Evolutionary conservation across 345 rosid genomes (phyloP), one percentile per base, ranked within the genome.

Genomic region (Acer saccharum): DNA sequence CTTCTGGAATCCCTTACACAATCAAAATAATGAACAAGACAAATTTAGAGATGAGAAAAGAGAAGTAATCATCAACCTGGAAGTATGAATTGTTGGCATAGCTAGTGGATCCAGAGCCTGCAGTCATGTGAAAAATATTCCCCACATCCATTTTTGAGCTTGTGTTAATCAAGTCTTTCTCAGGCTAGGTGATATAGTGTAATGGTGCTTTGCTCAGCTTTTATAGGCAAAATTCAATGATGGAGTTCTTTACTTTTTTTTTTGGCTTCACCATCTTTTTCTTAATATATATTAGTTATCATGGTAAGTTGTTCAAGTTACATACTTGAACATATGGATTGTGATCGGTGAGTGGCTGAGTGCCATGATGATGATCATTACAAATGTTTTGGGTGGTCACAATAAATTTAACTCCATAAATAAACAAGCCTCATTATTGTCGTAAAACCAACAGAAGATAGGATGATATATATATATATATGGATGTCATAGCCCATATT

Each of bases 21-120:
- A 14, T 14, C 55, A 50, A 50, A 50, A 14, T 50, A 1, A 46
- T 25, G 17, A 35, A 54, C 17, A 13, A 6, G 20, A 21, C 16
- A 21, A 9, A 54, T 7, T 18, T 54, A 54, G 14, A 20, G 63
- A n/a, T 10, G 46, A 43, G 11, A 43, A 43, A 43, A 43, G 10
- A 43, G 3, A 10, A 46, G 52, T 20, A 23, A 16, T 35, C 39
- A 35, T 35, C 39, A 35, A 10, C 89, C 89, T 88, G 91, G n/a
- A 85, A 75, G 0, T 76, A 77, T 62, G 88, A 88, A 75, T 86
- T 88, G 13, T 71, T 80, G 63, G 91, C 84, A 68, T 88, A 88
- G 87, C 89, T 88, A 25, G 81, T 78, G 16, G 78, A 69, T 16
- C 89, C 89, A 11, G 57, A 74, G 1, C 89, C 91, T 27, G 79